Percentiles rank a stretch among this genome's conserved stretches.
Conservation (phyloP, 1,284 basidiomycete genomes). For the Ceratobasidium sp. region DNA sequence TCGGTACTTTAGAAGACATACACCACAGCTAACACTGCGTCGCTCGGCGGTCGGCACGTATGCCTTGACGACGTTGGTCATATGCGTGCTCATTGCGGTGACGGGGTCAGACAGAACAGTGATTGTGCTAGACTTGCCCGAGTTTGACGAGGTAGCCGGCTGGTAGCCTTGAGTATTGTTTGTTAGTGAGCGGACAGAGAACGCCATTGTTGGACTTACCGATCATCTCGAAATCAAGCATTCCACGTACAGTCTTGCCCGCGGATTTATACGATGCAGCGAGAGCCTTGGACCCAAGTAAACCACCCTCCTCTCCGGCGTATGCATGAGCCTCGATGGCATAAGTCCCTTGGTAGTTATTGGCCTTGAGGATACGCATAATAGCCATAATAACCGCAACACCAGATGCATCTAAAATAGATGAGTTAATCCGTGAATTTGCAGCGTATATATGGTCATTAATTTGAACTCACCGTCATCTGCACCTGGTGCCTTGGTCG, state of each 20-base stretch:
- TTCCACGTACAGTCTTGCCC: slow-evolving; percentile 44
- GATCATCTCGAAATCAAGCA: slow-evolving; percentile 49
- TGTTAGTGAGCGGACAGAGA: not conserved
- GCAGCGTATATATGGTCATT: not conserved
- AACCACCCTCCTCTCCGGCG: slow-evolving; percentile 50
- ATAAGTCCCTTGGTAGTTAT: slow-evolving; percentile 44
- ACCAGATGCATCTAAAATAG: slow-evolving; percentile 31
- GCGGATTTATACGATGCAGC: slow-evolving; percentile 41
- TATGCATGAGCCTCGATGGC: slow-evolving; percentile 56
- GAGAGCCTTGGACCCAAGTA: slow-evolving; percentile 44
- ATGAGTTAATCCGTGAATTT: not conserved
- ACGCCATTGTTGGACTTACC: slow-evolving; percentile 11
- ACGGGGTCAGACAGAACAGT: slow-evolving; percentile 45
- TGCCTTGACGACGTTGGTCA: slow-evolving; percentile 41
- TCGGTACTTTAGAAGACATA: slow-evolving; percentile 11
- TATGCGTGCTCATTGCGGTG: slow-evolving; percentile 42
- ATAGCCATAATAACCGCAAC: slow-evolving; percentile 44
- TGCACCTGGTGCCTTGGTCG: slow-evolving; percentile 65
- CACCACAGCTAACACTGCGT: slow-evolving; percentile 45
- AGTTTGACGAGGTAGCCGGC: slow-evolving; percentile 30
- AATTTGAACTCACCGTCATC: slow-evolving; percentile 51
- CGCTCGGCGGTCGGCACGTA: slow-evolving; percentile 47
- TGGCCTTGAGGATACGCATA: slow-evolving; percentile 48
- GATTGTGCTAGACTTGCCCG: slow-evolving; percentile 46
- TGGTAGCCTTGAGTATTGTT: slow-evolving; percentile 39